These are phyloP conservation scores for Volvox carteri DNA, from an alignment of 163 green algal genomes.

Conservation along the genomic window DNA sequence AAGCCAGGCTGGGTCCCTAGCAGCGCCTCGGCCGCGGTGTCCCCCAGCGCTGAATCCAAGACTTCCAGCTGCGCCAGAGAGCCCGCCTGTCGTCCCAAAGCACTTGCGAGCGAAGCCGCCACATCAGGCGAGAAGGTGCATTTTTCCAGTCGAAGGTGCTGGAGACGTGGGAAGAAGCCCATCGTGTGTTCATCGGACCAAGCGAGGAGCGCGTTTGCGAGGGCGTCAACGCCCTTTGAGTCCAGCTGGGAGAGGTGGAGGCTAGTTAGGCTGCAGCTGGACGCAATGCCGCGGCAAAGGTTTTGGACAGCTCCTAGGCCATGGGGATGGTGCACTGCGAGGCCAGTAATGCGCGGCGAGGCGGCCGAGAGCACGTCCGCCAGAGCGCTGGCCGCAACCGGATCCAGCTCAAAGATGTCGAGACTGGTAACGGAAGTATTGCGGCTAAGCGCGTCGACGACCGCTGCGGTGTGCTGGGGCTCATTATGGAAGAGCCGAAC, in stretches of 20 bases:
- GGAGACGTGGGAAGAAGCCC: not conserved
- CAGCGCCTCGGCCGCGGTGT: constrained; percentile 19
- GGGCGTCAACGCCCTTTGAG: not conserved
- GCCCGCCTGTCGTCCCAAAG: not conserved
- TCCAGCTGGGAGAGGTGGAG: constrained; percentile 47
- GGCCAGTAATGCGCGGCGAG: not conserved
- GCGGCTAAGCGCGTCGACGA: not conserved
- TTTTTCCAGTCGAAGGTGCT: constrained; percentile 27
- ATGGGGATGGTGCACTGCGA: constrained; percentile 37
- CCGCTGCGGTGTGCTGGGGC: constrained; percentile 6
- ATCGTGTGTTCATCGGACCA: not conserved
- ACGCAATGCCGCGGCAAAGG: not conserved
- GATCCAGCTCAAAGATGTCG: constrained; percentile 38
- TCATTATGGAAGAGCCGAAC: constrained; percentile 54
- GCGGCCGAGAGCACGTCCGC: not conserved
- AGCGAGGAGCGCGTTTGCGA: not conserved
- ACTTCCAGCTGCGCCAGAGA: not conserved
- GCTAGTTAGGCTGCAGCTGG: constrained; percentile 4
- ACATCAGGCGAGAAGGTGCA: not conserved
- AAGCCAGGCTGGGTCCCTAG: not conserved
- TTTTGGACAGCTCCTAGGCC: not conserved
- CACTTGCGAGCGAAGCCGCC: not conserved
- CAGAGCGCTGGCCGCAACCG: not conserved
- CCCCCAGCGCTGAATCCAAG: constrained; percentile 33
- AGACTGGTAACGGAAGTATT: constrained; percentile 23